phyloP scores from a whole-genome alignment of 2,329 filamentous ascomycete genomes.

The Helminthosporium solani region DNA sequence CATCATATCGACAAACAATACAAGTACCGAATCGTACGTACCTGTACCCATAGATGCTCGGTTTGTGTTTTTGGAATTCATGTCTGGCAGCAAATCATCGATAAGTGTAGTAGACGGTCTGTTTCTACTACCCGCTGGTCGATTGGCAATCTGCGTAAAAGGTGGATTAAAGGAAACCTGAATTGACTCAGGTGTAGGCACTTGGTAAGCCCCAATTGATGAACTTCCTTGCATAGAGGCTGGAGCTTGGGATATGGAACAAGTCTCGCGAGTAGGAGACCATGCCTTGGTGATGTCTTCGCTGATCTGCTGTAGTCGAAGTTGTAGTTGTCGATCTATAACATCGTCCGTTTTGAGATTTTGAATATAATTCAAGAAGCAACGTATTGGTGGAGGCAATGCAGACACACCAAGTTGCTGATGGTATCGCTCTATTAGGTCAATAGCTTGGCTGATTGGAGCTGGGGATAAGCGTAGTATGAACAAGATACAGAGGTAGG shows the following conservation, averaged over 20 bases:
- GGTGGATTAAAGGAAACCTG: slow-evolving; percentile 14
- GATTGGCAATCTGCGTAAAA: slow-evolving; percentile 8
- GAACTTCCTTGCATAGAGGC: not conserved
- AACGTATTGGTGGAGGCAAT: slow-evolving; percentile 31
- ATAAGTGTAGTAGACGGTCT: slow-evolving; percentile 13
- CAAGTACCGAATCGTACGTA: no score
- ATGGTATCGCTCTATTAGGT: slow-evolving; percentile 27
- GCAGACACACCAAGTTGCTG: slow-evolving; percentile 23
- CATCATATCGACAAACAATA: no score
- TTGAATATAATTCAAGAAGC: slow-evolving; percentile 24
- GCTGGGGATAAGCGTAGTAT: slow-evolving; percentile 21
- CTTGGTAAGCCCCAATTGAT: slow-evolving; percentile 9
- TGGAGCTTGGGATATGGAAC: slow-evolving; percentile 2
- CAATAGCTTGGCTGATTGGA: slow-evolving; percentile 19
- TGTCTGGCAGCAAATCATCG: slow-evolving; percentile 20
- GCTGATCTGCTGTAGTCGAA: slow-evolving; percentile 21
- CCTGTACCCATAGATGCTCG: not conserved
- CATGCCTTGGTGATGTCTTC: slow-evolving; percentile 15
- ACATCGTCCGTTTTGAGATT: slow-evolving; percentile 14
- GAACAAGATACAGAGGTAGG: slow-evolving; percentile 28
- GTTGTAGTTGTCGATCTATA: slow-evolving; percentile 15
- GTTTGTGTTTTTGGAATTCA: slow-evolving; percentile 8
- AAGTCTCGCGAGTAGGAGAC: slow-evolving; percentile 7
- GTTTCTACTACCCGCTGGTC: not conserved
- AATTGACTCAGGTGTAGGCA: slow-evolving; percentile 21